Conservation (phyloP, 2,329 filamentous ascomycete genomes). For the Aspergillus latus region DNA sequence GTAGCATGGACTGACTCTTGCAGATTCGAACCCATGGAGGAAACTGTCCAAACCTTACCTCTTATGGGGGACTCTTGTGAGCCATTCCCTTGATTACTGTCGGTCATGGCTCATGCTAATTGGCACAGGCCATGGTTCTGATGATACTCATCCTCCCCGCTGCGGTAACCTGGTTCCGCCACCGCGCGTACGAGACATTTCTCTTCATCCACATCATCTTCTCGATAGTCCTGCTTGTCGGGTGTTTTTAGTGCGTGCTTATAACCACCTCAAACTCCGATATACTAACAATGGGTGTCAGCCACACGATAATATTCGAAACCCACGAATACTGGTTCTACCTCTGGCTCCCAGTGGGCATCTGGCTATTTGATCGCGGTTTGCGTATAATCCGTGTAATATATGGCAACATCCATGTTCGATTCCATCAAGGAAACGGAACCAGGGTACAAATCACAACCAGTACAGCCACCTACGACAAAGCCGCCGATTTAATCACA, state of each 20-base stretch:
- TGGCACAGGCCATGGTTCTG: constrained; percentile 29
- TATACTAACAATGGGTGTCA: constrained; percentile 16
- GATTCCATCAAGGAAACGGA: constrained; percentile 16
- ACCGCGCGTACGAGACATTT: constrained; percentile 46
- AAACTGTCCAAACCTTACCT: constrained; percentile 31
- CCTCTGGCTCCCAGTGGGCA: constrained; percentile 50
- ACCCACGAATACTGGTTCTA: constrained; percentile 51
- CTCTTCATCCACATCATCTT: constrained; percentile 42
- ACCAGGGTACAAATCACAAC: constrained; percentile 30
- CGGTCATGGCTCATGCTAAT: too few species aligned
- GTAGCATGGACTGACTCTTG: too few species aligned
- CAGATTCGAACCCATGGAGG: constrained; percentile 28
- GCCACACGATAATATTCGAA: constrained; percentile 51
- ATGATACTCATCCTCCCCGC: constrained; percentile 47
- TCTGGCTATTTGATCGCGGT: constrained; percentile 52
- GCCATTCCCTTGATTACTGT: not conserved
- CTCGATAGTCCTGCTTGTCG: constrained; percentile 43
- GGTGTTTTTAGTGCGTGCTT: constrained; percentile 49
- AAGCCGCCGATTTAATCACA: constrained; percentile 47
- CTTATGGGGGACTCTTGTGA: constrained; percentile 33
- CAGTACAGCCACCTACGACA: constrained; percentile 46
- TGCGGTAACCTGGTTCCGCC: constrained; percentile 49
- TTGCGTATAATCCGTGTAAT: constrained; percentile 46
- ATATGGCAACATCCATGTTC: constrained; percentile 46
- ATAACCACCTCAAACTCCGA: not conserved